These are phyloP conservation scores for Trichomonascaceae sp. DNA, from an alignment of 1,139 yeast species.

Conservation along the genomic window DNA sequence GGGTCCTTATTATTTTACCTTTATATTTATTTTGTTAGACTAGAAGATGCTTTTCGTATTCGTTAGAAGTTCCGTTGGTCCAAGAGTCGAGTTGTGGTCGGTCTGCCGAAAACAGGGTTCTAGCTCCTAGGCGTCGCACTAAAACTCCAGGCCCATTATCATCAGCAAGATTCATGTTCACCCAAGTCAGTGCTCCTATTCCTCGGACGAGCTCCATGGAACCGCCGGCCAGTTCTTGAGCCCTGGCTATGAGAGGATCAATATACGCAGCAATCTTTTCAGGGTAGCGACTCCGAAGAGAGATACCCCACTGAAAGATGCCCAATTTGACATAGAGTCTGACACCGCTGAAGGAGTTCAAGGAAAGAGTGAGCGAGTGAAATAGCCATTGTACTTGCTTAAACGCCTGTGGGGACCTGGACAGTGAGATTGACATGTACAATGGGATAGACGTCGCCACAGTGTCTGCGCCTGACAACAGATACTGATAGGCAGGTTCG, in stretches of 20 bases:
- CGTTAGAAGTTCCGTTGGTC: constrained; percentile 9
- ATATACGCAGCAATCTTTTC: constrained; percentile 19
- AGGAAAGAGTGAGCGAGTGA: constrained; percentile 34
- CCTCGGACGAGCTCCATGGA: constrained; percentile 49
- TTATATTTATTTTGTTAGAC: background rate
- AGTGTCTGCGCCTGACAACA: constrained; percentile 39
- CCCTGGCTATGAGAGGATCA: constrained; percentile 33
- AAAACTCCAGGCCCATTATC: constrained; percentile 1
- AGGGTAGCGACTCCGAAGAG: constrained; percentile 22
- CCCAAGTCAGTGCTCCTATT: constrained; percentile 50
- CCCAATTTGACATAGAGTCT: constrained; percentile 37
- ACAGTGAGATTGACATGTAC: constrained; percentile 35
- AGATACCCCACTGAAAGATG: constrained; percentile 55
- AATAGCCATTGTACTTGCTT: constrained; percentile 59
- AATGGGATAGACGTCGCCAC: constrained; percentile 51
- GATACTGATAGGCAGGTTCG: constrained; percentile 40
- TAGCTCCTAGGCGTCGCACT: constrained; percentile 14
- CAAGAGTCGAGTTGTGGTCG: constrained; percentile 10
- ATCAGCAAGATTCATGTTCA: constrained; percentile 42
- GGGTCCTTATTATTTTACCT: background rate
- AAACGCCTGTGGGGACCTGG: constrained; percentile 39
- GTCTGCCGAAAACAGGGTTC: constrained; percentile 41
- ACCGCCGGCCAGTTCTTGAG: constrained; percentile 49
- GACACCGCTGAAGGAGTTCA: constrained; percentile 38
- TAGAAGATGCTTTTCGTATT: no score